Base-by-base conservation (phyloP, 2,329 filamentous ascomycete genomes). In the Aspergillus clavatus region DNA sequence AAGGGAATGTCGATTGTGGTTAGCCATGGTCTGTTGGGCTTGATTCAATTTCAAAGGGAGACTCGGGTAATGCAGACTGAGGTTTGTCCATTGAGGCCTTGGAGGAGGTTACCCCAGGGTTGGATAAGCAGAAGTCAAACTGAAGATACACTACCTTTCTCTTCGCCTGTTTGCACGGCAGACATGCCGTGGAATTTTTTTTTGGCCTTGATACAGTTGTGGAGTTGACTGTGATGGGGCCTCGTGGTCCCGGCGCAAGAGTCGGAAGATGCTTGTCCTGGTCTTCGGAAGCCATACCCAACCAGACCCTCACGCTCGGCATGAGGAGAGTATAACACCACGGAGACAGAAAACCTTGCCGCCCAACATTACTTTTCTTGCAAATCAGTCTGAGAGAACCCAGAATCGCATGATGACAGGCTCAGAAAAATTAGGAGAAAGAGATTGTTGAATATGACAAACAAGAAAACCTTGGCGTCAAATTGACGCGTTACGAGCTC, bases 141-240 rank as follows among this genome's bases (percentile, higher is more conserved):
- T 3, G 11, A 22, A 4, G 11, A 28, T 40, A 16, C 18, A 33
- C 43, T 57, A 63, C 65, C 55, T 68, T 68, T 51, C 65, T 60
- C 48, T 67, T 68, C 14, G 65, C 62, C 26, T 61, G 53, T 37
- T 67, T 68, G 45, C 65, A 68, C 37, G 61, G 55, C 16, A 57
- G 43, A 38, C 65, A 68, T 19, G 65, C 65, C 3, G 59, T 66
- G 3, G 65, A 68, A 38, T 60, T 68, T 51, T 68, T 68, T 38
- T 60, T 66, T 19, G 58, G 57, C 37, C 58, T 60, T 35, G 48
- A 50, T 33, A 65, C 36, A n/a, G 55, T 38, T n/a, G 53, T 47
- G 8, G 53, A 26, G 23, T 48, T 29, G 42, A 48, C 22, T 49
- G 53, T 40, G 46, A 55, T 33, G 46, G 45, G 28, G 38, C 50